These are phyloP conservation scores for Brasilioporus rufonigricans DNA, from an alignment of 768 basidiomycete genomes.

Conservation along the genomic window DNA sequence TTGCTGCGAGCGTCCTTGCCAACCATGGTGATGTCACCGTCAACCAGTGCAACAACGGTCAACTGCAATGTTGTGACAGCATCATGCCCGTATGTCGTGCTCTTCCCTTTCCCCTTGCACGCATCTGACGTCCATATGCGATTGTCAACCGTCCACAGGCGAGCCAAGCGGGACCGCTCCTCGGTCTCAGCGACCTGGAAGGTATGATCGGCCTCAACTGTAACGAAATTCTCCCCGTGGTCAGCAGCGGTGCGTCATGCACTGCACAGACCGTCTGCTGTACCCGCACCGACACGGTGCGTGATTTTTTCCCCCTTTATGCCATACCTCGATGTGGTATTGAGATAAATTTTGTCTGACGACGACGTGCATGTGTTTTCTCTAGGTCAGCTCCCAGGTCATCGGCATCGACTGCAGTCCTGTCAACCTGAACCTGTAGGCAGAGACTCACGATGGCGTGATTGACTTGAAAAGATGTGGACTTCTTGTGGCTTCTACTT, in stretches of 20 bases:
- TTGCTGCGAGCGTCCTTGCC: constrained; percentile 10
- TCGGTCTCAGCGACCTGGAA: neutral
- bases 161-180: neutral
- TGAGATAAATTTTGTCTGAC: neutral
- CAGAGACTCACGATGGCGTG: neutral
- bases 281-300: neutral
- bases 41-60: constrained; percentile 11
- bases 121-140: neutral
- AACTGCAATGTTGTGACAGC: constrained; percentile 8
- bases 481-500: neutral
- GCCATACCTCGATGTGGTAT: neutral
- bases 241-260: neutral
- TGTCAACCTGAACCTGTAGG: constrained; percentile 1
- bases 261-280: constrained; percentile 10
- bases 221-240: neutral
- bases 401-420: constrained; percentile 7
- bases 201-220: neutral
- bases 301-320: too few relatives aligned
- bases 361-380: neutral
- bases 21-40: neutral
- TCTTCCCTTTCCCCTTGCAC: too few relatives aligned
- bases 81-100: neutral
- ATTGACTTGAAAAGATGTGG: neutral
- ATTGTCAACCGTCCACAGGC: neutral
- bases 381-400: neutral